Evolutionary conservation across 805 yeast species (phyloP), one percentile per base, ranked within the genome.

Genomic region (Yarrowia phangngaensis): DNA sequence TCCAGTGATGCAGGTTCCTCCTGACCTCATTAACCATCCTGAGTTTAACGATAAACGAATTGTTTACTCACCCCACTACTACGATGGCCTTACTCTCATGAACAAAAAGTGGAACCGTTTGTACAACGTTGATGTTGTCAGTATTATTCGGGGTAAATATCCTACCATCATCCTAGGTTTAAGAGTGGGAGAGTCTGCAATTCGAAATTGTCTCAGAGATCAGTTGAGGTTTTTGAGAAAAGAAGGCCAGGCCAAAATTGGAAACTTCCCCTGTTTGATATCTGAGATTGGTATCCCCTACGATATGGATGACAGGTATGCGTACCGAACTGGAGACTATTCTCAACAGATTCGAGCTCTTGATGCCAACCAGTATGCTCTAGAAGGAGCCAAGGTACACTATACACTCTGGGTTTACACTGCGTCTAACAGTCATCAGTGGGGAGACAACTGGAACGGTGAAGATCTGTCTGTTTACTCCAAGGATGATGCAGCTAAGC

Each of bases 281-380:
- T 78, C 95, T 1, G 98, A 90, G 64, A 88, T 90, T n/a, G 98
- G 98, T 5, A 86, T 90, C 82, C 97, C 98, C 3, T 86, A 82
- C 63, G 96, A 92, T 63, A 85, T 90, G 96, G 89, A 90, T 64
- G 72, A 77, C 52, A 85, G 84, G 60, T 70, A 66, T 38, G 84
- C 96, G 0, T 90, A 76, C 60, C 62, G 64, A 1, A 71, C 70
- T 51, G 88, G 89, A 1, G 76, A 78, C 53, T 92, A 78, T 63
- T 64, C 71, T 8, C 73, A 85, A 8, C 98, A 92, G 60, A 82
- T 82, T 2, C 68, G 75, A 6, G 96, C 97, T 0, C 68, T 85
- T 61, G 97, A 90, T 65, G 95, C 95, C 0, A 62, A 88, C 35
- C 73, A 81, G 8, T 75, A 67, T 57, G 97, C 92, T 0, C 66